Percentiles rank a stretch among this genome's conserved stretches.
phyloP scores from a whole-genome alignment of 73 alveolate genomes.

The Breviolum minutum region DNA sequence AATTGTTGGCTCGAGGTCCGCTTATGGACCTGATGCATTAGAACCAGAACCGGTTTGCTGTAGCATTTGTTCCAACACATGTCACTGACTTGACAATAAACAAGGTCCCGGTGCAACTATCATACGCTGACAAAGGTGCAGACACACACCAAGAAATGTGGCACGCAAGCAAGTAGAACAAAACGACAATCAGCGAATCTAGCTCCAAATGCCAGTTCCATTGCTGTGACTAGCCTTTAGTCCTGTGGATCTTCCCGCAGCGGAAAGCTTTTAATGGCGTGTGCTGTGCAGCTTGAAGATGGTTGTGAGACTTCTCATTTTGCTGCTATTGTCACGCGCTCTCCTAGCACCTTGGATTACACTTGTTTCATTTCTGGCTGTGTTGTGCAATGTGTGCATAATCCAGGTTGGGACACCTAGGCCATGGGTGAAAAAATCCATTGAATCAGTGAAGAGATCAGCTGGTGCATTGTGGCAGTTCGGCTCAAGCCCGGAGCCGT shows the following conservation, averaged over 20 bases:
- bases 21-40: slow-evolving; percentile 18
- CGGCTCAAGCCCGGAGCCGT: slow-evolving; percentile 29
- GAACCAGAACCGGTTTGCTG: neutral
- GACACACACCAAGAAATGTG: neutral
- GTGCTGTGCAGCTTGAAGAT: slow-evolving; percentile 37
- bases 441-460: neutral
- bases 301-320: slow-evolving; percentile 35
- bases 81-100: no score
- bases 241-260: neutral
- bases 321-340: slow-evolving; percentile 24
- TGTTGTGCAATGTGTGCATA: no score
- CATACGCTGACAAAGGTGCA: no score
- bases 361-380: no score
- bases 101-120: no score
- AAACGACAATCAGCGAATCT: neutral
- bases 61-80: no score
- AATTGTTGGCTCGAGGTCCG: slow-evolving; percentile 24
- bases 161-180: neutral
- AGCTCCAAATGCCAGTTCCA: no score
- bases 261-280: neutral
- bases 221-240: neutral
- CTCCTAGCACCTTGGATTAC: neutral
- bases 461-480: neutral
- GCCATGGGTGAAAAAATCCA: no score
- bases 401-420: no score